Base-by-base conservation (phyloP, 2,329 filamentous ascomycete genomes). In the Colletotrichum chrysophilum region DNA sequence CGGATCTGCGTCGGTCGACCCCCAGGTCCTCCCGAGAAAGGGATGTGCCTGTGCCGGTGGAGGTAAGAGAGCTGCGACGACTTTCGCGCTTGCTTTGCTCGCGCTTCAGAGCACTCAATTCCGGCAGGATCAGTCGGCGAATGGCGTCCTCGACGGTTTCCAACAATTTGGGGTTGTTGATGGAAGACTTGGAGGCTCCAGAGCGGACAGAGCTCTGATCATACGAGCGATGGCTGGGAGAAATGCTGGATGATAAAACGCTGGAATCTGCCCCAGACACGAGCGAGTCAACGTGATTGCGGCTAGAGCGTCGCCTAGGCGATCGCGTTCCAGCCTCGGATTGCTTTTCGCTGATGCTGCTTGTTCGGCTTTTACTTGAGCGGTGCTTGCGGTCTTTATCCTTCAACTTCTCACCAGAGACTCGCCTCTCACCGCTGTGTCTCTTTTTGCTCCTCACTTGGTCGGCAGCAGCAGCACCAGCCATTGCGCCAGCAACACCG, bases 71-170 rank as follows among this genome's bases (percentile, higher is more conserved):
- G 74, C 93, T 93, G 71, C 91, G 91, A 13, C 91, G 91, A 79
- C 92, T 93, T 78, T 94, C 90, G 77, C 93, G 92, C 78, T 94
- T 93, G 83, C 95, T 96, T 83, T 96, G 94, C 81, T 98, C 96
- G 80, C 96, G 93, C 84, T 98, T 98, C 70, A 99, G 88, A 12
- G 96, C 95, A 79, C 95, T 96, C 60, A 99, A 89, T 84, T 99
- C 96, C 0, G 97, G 97, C 4, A 99, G 86, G 69, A 98, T 98
- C 66, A 98, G 89, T 65, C 96, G 91, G 77, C 95, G 93, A 81
- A 98, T 98, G 16, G 96, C 96, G 85, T 98, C 96, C 85, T 98
- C 96, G 4, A 98, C 96, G 0, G 96, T 97, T 80, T 97, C 95
- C 3, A 98, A 89, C 3, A 98, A 87, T 82, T 95, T 97, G 0